A percentile compares a stretch with the other conserved stretches of the same genome.
Evolutionary conservation across 176 grass and related monocot genomes (phyloP).

Genomic region (Hordeum marinum): DNA sequence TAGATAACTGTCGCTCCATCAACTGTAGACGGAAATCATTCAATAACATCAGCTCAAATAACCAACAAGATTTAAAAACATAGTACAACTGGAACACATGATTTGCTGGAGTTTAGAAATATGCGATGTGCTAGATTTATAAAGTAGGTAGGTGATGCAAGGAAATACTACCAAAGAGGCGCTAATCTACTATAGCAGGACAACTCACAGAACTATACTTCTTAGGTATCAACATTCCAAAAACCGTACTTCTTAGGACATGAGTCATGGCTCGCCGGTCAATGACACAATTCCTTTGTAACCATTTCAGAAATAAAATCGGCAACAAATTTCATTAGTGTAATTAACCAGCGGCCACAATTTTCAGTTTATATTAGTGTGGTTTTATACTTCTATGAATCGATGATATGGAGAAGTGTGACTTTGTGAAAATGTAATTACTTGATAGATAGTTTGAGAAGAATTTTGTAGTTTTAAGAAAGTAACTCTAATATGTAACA

Average conservation of each 20-base stretch:
- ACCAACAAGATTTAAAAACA: not conserved
- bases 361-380: not conserved
- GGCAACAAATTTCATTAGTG: not conserved
- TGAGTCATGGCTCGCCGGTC: not conserved
- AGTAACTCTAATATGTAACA: not conserved
- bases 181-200: not conserved
- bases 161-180: conserved; percentile 5
- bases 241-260: not conserved
- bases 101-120: not conserved
- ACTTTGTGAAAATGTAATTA: not conserved
- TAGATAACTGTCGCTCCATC: conserved; percentile 75
- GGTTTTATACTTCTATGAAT: not conserved
- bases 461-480: not conserved
- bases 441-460: not conserved
- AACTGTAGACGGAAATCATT: conserved; percentile 43
- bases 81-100: not conserved
- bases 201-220: not conserved
- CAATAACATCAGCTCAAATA: conserved; percentile 31
- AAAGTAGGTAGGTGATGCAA: not conserved
- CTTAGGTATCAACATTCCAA: not conserved
- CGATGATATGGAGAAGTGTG: not conserved
- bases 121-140: not conserved
- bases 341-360: not conserved
- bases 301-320: not conserved
- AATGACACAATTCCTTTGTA: not conserved